A percentile compares a stretch with the other conserved stretches of the same genome.
Evolutionary conservation across 108 stramenopile genomes (phyloP).

Genomic region (Schizochytrium sp.): DNA sequence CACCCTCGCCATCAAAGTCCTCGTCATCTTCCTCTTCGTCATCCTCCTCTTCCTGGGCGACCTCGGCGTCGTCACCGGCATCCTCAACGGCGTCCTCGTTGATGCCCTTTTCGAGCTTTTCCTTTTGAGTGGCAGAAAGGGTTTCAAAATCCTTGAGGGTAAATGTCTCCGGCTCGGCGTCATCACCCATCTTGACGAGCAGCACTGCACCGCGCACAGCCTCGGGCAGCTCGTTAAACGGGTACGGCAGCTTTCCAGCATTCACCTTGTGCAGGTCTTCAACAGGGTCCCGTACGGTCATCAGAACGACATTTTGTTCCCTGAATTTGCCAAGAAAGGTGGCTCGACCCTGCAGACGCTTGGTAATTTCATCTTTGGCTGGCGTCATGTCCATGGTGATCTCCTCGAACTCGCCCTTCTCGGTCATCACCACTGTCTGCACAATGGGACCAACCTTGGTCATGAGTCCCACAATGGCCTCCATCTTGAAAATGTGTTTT

Average conservation of each 20-base stretch:
- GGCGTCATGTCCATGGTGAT: conserved; percentile 15
- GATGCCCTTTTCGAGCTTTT: background rate
- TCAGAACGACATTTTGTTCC: background rate
- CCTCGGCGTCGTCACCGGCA: background rate
- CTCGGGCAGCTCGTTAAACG: background rate
- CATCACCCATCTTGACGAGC: background rate
- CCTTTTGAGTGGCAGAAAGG: background rate
- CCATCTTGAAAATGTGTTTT: background rate
- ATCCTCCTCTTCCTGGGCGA: background rate
- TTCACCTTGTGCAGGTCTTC: background rate
- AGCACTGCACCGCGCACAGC: background rate
- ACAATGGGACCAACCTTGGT: background rate
- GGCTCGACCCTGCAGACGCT: background rate
- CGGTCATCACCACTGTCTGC: background rate
- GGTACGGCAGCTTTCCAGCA: background rate
- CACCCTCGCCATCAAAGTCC: background rate
- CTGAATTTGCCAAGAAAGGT: conserved; percentile 8
- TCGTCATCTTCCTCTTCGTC: background rate
- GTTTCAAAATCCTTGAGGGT: background rate
- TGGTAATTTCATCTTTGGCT: background rate
- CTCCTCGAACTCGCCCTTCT: background rate
- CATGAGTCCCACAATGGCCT: background rate
- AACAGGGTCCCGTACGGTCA: background rate
- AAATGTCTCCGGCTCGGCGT: background rate
- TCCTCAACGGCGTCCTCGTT: background rate